Evolutionary conservation across 2,329 filamentous ascomycete species (phyloP), one percentile per base, ranked within the genome.

Genomic region (Ampelomyces quisqualis): DNA sequence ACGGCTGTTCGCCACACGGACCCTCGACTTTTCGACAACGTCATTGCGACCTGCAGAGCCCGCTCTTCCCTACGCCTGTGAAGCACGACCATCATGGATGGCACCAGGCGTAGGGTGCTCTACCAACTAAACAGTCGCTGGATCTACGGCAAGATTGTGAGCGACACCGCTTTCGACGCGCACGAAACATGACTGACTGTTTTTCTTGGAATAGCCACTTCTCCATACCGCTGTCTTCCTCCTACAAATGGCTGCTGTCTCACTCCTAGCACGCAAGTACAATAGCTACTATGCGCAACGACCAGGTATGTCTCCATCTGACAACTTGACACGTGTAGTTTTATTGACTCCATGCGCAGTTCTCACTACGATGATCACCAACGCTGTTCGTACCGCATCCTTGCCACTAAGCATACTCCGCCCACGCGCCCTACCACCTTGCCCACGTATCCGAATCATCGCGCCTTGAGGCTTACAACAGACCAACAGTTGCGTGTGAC

Each of bases 281-380:
- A 96, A 95, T 72, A 79, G 82, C 55, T 95, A 94, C 74, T 98
- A 97, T 79, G 85, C 88, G 55, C 84, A 90, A 64, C 86, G 88
- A 64, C 93, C 91, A 62, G 76, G 87, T 90, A 77, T 54, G 78
- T 35, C 23, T 8, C 20, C 15, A 9, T 10, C 2, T 8, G 13
- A 28, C 13, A 18, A 19, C 34, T 7, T 15, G 5, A 8, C 14
- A 18, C 18, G 15, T 29, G 9, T n/a, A 14, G 20, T 10, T 14
- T 37, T 30, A 41, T 57, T 64, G 43, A 60, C 47, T 13, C 7
- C 31, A 42, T 20, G 22, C 44, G 24, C 65, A 87, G 88, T 98
- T 28, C 81, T 98, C 61, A 98, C 93, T 49, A 98, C 95, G 71
- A 98, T 98, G 91, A 88, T 96, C 65, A 95, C 91, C 68, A 98